Percentiles rank a stretch among this genome's conserved stretches.
Evolutionary conservation across 306 rosid genomes (phyloP).

Genomic region (Vigna nakashimae): DNA sequence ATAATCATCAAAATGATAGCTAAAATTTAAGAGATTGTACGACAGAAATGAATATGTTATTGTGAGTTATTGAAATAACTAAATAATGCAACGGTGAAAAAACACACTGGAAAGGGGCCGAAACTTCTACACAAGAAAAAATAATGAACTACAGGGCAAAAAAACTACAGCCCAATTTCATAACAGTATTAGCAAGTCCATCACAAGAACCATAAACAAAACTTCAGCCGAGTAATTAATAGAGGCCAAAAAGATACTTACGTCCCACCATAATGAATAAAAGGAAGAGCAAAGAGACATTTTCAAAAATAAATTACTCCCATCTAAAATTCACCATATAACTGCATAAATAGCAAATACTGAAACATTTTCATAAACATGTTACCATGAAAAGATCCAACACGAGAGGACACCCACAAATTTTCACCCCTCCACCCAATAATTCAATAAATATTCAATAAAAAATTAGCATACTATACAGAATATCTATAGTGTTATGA

Average conservation of each 20-base stretch:
- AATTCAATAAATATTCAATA: background rate
- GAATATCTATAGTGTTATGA: background rate
- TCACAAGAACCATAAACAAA: background rate
- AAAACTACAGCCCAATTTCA: background rate
- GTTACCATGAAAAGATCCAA: background rate
- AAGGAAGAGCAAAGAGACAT: background rate
- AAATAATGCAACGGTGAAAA: background rate
- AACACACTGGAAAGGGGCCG: background rate
- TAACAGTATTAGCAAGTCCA: slow-evolving; percentile 9
- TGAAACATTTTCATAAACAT: background rate
- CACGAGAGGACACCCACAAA: background rate
- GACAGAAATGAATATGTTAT: background rate
- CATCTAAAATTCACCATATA: background rate
- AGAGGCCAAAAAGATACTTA: background rate
- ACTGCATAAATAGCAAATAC: background rate
- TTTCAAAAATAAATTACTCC: background rate
- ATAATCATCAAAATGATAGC: background rate
- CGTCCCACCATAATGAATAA: slow-evolving; percentile 5
- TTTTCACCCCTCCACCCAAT: background rate
- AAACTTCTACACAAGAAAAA: background rate
- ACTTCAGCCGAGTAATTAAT: background rate
- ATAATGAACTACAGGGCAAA: background rate
- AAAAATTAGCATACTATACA: background rate
- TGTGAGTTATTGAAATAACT: background rate
- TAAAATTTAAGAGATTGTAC: background rate